phyloP scores from a whole-genome alignment of 176 grass and related monocot species.

The Secale cereale region DNA sequence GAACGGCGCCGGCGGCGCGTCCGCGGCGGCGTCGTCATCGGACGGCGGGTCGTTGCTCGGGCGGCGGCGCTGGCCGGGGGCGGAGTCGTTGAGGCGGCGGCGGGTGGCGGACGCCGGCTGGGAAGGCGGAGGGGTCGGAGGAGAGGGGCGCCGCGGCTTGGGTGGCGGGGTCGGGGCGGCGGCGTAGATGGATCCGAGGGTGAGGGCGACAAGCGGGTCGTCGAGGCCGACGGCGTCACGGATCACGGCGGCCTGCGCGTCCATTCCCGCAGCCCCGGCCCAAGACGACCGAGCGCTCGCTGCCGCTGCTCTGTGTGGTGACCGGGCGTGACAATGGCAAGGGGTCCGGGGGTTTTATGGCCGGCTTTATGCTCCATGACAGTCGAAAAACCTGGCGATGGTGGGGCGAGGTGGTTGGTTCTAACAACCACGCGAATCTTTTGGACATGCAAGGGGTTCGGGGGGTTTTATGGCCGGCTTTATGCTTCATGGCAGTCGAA shows the following conservation, averaged over 20 bases:
- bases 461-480: too few species aligned
- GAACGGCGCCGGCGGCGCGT: neutral
- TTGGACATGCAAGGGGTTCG: too few species aligned
- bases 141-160: neutral
- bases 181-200: slow-evolving; percentile 44
- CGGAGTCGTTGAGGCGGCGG: neutral
- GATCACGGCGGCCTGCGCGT: neutral
- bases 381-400: too few species aligned
- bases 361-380: too few species aligned
- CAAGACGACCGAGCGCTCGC: neutral
- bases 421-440: neutral
- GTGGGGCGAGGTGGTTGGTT: neutral
- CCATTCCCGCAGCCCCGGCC: neutral
- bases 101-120: neutral
- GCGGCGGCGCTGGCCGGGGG: neutral
- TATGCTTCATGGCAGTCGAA: too few species aligned
- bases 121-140: neutral
- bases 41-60: neutral
- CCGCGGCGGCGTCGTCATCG: neutral
- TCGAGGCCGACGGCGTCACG: neutral
- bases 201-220: slow-evolving; percentile 23
- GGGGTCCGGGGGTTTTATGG: neutral
- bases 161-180: neutral
- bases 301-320: neutral
- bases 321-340: neutral